phyloP scores from a whole-genome alignment of 805 yeast genomes.

The Saturnispora saitoi region DNA sequence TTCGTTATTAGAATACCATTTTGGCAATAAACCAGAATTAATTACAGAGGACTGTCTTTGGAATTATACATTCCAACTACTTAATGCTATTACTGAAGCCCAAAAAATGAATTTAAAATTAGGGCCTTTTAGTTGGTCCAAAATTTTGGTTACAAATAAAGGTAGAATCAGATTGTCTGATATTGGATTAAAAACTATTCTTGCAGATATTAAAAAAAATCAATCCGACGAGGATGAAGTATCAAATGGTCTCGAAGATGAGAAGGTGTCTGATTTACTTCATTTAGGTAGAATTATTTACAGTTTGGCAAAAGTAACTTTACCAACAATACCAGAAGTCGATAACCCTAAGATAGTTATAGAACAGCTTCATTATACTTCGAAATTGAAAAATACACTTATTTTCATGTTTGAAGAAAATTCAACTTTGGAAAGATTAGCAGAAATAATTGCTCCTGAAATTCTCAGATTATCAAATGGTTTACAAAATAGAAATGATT shows the following conservation, averaged over 20 bases:
- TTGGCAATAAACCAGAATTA: slow-evolving; percentile 36
- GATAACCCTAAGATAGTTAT: slow-evolving; percentile 20
- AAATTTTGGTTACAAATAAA: slow-evolving; percentile 64
- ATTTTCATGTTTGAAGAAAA: slow-evolving; percentile 28
- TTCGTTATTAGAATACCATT: slow-evolving; percentile 64
- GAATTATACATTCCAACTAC: slow-evolving; percentile 68
- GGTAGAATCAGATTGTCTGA: slow-evolving; percentile 65
- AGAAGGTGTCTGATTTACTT: slow-evolving; percentile 42
- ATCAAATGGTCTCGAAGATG: slow-evolving; percentile 16
- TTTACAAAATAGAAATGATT: slow-evolving; percentile 45
- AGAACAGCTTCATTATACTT: slow-evolving; percentile 31
- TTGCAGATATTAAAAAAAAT: slow-evolving; percentile 30
- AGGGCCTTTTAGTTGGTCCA: slow-evolving; percentile 53
- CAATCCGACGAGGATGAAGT: slow-evolving; percentile 17
- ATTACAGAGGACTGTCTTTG: slow-evolving; percentile 64
- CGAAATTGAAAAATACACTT: slow-evolving; percentile 38
- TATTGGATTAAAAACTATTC: slow-evolving; percentile 62
- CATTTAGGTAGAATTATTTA: slow-evolving; percentile 53
- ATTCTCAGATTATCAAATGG: slow-evolving; percentile 41
- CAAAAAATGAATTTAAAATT: slow-evolving; percentile 61
- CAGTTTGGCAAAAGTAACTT: slow-evolving; percentile 39
- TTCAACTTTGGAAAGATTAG: slow-evolving; percentile 27
- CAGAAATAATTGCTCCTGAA: slow-evolving; percentile 34
- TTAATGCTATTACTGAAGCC: slow-evolving; percentile 55
- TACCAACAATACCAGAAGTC: slow-evolving; percentile 13